Percentiles rank a stretch among this genome's conserved stretches.
phyloP scores from a whole-genome alignment of 768 basidiomycete species.

The Pulveroboletus sp. region DNA sequence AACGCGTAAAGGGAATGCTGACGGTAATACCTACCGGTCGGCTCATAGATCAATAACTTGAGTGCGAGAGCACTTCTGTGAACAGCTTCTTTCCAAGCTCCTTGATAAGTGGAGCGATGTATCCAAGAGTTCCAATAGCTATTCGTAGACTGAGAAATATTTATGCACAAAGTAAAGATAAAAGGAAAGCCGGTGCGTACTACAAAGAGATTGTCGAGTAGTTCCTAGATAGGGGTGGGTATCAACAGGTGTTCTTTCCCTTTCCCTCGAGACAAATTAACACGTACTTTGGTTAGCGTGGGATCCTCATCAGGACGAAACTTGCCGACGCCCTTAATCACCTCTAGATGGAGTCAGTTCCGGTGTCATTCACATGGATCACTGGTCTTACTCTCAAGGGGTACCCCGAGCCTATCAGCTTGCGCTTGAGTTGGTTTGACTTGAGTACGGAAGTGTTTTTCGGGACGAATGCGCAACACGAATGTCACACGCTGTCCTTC shows the following conservation, averaged over 20 bases:
- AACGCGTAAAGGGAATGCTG: background rate
- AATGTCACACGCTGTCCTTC: constrained; percentile 94
- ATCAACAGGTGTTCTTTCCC: background rate
- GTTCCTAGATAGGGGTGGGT: constrained; percentile 35
- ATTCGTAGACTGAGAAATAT: constrained; percentile 53
- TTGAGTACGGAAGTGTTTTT: constrained; percentile 14
- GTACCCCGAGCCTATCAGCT: constrained; percentile 43
- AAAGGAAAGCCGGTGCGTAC: constrained; percentile 31
- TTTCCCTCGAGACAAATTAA: background rate
- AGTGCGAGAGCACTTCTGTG: constrained; percentile 89
- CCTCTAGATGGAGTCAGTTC: constrained; percentile 26
- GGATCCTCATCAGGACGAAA: constrained; percentile 63
- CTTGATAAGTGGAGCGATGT: constrained; percentile 80
- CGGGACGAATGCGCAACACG: constrained; percentile 67
- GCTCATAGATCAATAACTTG: constrained; percentile 90
- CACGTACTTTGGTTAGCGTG: constrained; percentile 53
- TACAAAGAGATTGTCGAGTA: constrained; percentile 52
- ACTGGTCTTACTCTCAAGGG: constrained; percentile 36
- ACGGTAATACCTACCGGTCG: constrained; percentile 51
- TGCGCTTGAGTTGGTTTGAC: constrained; percentile 34
- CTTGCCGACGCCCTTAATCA: constrained; percentile 43
- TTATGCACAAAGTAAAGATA: background rate
- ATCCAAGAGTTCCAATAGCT: constrained; percentile 89
- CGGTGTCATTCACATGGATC: background rate
- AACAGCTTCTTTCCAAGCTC: constrained; percentile 94